Percentiles rank a stretch among this genome's conserved stretches.
These are phyloP conservation scores for Ophioceras dolichostomum DNA, from an alignment of 2,329 filamentous ascomycete genomes.

Conservation along the genomic window DNA sequence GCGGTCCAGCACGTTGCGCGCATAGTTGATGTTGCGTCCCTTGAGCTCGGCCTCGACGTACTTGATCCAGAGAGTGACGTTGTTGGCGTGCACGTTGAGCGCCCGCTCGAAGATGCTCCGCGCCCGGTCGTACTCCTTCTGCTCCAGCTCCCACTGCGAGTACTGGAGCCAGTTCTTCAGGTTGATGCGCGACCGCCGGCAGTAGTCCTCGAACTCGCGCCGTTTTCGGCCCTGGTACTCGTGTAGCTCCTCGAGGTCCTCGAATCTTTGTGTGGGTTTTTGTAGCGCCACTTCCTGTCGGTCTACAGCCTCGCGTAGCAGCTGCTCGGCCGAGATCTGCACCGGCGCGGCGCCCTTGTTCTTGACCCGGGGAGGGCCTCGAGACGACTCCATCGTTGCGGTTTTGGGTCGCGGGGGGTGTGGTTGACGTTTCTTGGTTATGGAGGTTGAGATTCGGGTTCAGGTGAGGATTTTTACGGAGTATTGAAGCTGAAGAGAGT, in stretches of 20 bases:
- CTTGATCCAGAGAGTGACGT: conserved; percentile 71
- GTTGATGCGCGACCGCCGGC: conserved; percentile 84
- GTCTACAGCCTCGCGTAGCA: conserved; percentile 93
- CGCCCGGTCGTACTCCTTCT: conserved; percentile 90
- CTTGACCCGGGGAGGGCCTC: conserved; percentile 91
- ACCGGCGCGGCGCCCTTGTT: conserved; percentile 91
- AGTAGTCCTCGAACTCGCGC: conserved; percentile 96
- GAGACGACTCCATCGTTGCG: conserved; percentile 68
- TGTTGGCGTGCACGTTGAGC: conserved; percentile 81
- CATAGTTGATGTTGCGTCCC: conserved; percentile 89
- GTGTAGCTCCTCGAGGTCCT: conserved; percentile 93
- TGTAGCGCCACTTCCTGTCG: conserved; percentile 81
- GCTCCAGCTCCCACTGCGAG: conserved; percentile 92
- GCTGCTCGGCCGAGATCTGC: conserved; percentile 93
- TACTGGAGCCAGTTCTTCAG: conserved; percentile 99
- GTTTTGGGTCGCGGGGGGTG: conserved; percentile 13
- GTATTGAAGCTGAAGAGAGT: neutral
- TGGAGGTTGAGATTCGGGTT: too few relatives aligned
- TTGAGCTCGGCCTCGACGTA: conserved; percentile 95
- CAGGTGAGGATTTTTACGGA: neutral
- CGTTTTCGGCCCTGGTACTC: conserved; percentile 94
- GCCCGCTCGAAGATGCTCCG: conserved; percentile 90
- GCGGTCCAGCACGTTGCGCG: conserved; percentile 83
- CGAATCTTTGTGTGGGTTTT: conserved; percentile 87
- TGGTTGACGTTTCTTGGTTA: neutral